These are phyloP conservation scores for Beta lomatogona DNA, from an alignment of 179 eudicot species.

Conservation along the genomic window DNA sequence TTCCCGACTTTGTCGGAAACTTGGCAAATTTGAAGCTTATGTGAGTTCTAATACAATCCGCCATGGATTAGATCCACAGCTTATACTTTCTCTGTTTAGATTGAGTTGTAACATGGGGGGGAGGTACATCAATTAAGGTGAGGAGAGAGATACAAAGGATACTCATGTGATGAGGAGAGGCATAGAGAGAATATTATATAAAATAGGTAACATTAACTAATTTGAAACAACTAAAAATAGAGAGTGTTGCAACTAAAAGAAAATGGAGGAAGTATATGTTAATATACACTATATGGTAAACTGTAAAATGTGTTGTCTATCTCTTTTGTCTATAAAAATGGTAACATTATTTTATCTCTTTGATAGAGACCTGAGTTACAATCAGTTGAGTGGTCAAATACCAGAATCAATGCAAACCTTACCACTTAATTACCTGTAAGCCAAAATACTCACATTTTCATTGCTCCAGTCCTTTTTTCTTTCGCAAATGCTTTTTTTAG, in stretches of 20 bases:
- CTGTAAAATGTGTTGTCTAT: not conserved
- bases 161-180: too few species aligned
- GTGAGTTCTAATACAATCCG: conserved; percentile 48
- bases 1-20: conserved; percentile 55
- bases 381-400: conserved; percentile 65
- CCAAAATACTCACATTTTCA: not conserved
- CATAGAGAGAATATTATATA: too few species aligned
- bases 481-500: not conserved
- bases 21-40: conserved; percentile 41
- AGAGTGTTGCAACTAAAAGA: too few species aligned
- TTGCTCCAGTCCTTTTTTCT: not conserved
- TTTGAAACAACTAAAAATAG: too few species aligned
- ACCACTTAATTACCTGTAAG: conserved; percentile 26
- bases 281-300: not conserved
- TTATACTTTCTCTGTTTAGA: too few species aligned
- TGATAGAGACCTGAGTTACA: conserved; percentile 82
- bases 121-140: too few species aligned
- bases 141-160: too few species aligned
- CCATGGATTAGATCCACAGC: not conserved
- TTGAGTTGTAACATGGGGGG: too few species aligned
- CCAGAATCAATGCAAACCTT: conserved; percentile 47
- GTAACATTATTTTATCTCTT: not conserved
- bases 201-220: too few species aligned
- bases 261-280: not conserved
- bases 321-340: not conserved